Base-by-base conservation (phyloP, 768 basidiomycete genomes). In the Macrolepiota albuminosa region DNA sequence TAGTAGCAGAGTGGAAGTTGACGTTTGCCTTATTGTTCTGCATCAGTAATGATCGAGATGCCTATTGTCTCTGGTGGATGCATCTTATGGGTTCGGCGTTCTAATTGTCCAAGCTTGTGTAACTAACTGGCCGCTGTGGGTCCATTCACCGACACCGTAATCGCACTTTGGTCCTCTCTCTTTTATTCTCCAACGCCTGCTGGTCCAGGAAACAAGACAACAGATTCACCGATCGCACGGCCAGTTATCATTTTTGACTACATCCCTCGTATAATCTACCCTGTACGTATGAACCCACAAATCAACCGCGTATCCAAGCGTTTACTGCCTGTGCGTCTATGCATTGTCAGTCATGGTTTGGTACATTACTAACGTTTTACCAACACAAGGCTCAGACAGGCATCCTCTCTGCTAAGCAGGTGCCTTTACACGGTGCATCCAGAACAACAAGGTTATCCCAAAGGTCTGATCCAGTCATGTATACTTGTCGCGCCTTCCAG, bases 401-500 rank as follows among this genome's bases (percentile, higher is more conserved):
- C 21, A 21, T 21, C 21, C 21, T 21, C 21, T 21, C 21, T 21
- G 21, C 21, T 21, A 21, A 31, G 36, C 43, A 31, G 42, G 39
- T 60, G 14, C 59, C 53, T 16, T n/a, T 60, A 42, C 59, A 60
- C 54, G 59, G 59, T 14, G 59, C 36, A 36, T 60, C 47, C 9
- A 48, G 59, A 49, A 60, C 59, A 11, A 7, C 59, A 6, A 47
- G 24, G 33, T 18, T 21, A 0, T 26, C 16, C n/a, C 53, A 13
- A 24, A 46, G 59, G 40, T 7, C 59, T 0, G 36, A 49, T 29
- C 59, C 59, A 13, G 40, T 55, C 29, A 48, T 49, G 37, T 29
- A n/a, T 16, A 14, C 45, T 21, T n/a, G 21, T 24, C 24, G 26
- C 16, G 36, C 21, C 24, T 9, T 34, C 39, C 33, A 24, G 10